A percentile compares a stretch with the other conserved stretches of the same genome.
These are phyloP conservation scores for Mortierella sp. DNA, from an alignment of 371 early-diverging fungal genomes.

Conservation along the genomic window DNA sequence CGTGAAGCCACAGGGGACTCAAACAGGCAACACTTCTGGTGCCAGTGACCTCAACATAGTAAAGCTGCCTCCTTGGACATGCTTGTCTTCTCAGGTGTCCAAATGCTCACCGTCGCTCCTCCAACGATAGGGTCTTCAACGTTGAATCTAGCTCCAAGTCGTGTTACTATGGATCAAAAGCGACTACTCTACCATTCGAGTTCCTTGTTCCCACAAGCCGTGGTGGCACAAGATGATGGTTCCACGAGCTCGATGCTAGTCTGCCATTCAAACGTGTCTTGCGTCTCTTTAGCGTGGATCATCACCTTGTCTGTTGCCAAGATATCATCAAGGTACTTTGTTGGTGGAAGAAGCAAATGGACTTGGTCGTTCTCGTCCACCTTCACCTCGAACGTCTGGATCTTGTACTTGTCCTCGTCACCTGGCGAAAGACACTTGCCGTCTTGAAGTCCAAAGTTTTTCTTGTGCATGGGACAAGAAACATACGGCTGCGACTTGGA, in stretches of 20 bases:
- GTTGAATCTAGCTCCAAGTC: no score
- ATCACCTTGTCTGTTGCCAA: conserved; percentile 65
- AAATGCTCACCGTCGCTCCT: no score
- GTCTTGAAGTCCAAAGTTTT: conserved; percentile 67
- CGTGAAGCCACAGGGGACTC: no score
- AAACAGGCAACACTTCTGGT: no score
- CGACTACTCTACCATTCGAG: conserved; percentile 38
- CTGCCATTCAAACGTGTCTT: conserved; percentile 26
- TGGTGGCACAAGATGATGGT: conserved; percentile 23
- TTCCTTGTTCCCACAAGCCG: conserved; percentile 23
- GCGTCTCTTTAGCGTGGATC: conserved; percentile 46
- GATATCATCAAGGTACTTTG: conserved; percentile 56
- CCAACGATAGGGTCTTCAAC: no score
- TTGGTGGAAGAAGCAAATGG: conserved; percentile 59
- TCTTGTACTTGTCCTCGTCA: conserved; percentile 57
- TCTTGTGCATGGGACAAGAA: conserved; percentile 78
- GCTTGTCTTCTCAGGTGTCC: no score
- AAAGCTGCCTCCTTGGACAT: no score
- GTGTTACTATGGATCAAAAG: no score
- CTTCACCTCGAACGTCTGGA: conserved; percentile 67
- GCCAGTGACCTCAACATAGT: no score
- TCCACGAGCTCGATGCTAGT: conserved; percentile 28
- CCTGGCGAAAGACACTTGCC: conserved; percentile 61
- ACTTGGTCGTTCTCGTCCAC: conserved; percentile 58
- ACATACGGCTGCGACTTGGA: conserved; percentile 59